phyloP scores from a whole-genome alignment of 164 flowering plant species.

The Kalanchoe fedtschenkoi region DNA sequence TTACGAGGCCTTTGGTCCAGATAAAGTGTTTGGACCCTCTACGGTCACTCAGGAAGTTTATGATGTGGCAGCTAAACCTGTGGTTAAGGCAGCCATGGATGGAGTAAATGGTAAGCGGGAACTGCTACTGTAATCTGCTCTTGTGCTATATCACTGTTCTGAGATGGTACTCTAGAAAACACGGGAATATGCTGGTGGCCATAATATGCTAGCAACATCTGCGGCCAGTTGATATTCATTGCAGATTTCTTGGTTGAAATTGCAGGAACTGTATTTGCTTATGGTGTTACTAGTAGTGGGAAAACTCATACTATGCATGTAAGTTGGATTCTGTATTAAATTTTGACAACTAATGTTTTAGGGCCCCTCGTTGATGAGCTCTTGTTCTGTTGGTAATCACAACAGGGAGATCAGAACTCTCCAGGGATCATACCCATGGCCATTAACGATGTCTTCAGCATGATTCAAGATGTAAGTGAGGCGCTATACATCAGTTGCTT shows the following conservation, averaged over 20 bases:
- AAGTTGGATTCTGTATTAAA: slow-evolving; percentile 21
- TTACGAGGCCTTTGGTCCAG: slow-evolving; percentile 22
- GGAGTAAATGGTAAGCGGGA: slow-evolving; percentile 78
- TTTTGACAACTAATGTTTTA: neutral
- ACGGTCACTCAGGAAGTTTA: slow-evolving; percentile 62
- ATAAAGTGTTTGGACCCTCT: slow-evolving; percentile 79
- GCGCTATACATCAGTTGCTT: neutral
- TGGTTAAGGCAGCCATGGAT: slow-evolving; percentile 94
- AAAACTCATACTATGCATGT: slow-evolving; percentile 99
- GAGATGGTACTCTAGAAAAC: neutral
- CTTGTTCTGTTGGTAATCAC: slow-evolving; percentile 10
- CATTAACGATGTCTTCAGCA: slow-evolving; percentile 96
- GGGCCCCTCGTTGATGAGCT: neutral
- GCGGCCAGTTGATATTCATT: neutral
- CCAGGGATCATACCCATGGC: slow-evolving; percentile 96
- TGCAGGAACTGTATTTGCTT: slow-evolving; percentile 98
- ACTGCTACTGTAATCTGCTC: neutral
- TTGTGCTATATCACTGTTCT: neutral
- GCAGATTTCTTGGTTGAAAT: neutral
- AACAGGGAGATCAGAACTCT: slow-evolving; percentile 85
- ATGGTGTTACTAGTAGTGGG: slow-evolving; percentile 99
- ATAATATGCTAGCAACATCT: neutral
- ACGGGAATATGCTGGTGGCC: neutral
- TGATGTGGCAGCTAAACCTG: slow-evolving; percentile 91
- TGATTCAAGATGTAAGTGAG: slow-evolving; percentile 88